phyloP scores from a whole-genome alignment of 2,329 filamentous ascomycete species.

The Xylaria sp. region DNA sequence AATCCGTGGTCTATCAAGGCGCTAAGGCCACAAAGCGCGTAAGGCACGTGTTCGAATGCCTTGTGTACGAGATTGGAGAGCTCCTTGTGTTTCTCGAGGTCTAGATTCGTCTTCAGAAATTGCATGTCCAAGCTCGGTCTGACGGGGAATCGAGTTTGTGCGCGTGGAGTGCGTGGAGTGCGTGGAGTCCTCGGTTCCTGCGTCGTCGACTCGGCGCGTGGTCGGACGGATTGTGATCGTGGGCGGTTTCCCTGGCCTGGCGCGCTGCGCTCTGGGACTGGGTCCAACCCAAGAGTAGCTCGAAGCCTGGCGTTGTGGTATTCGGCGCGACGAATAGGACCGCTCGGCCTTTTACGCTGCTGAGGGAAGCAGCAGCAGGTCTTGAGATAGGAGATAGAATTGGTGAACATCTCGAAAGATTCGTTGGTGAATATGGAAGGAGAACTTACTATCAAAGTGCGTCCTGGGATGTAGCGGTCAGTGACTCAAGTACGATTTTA shows the following conservation, averaged over 20 bases:
- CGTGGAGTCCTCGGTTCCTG: no score
- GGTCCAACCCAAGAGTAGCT: conserved; percentile 23
- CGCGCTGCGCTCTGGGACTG: not conserved
- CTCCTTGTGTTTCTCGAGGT: conserved; percentile 41
- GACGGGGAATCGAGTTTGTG: conserved; percentile 1
- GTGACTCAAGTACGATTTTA: no score
- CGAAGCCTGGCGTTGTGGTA: conserved; percentile 30
- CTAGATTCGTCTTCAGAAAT: conserved; percentile 37
- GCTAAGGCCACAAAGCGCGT: conserved; percentile 53
- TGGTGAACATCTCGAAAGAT: not conserved
- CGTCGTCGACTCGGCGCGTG: not conserved
- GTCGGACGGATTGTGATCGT: not conserved
- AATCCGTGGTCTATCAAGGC: conserved; percentile 54
- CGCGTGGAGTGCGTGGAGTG: no score
- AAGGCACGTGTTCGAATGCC: conserved; percentile 51
- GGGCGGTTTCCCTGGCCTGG: not conserved
- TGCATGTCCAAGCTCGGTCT: not conserved
- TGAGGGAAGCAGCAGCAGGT: conserved; percentile 27
- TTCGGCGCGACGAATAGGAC: not conserved
- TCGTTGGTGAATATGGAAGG: not conserved
- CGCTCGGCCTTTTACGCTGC: not conserved
- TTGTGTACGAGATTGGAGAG: conserved; percentile 48
- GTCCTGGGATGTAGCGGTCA: not conserved
- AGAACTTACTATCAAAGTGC: conserved; percentile 32
- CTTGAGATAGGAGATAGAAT: conserved; percentile 5